Evolutionary conservation across 2,329 filamentous ascomycete species (phyloP), one percentile per base, ranked within the genome.

Genomic region (Mycosphaerella arachidis): DNA sequence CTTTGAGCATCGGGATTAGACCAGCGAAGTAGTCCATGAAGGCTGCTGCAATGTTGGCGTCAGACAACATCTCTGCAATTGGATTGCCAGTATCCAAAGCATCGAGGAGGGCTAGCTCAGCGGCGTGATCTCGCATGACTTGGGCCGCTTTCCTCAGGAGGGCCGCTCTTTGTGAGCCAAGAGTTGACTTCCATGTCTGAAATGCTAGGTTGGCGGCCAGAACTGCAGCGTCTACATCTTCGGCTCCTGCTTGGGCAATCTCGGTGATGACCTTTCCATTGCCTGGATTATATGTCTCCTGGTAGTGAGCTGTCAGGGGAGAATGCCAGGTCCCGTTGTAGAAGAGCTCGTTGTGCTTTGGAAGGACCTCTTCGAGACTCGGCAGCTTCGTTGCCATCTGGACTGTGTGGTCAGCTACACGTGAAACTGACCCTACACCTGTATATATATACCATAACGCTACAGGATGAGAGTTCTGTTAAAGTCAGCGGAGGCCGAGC

Each of bases 281-380:
- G 31, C 62, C 67, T 12, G 68, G 68, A 50, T 63, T 71, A 46
- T 65, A 63, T 7, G 64, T 68, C 43, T 70, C 68, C 43, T 53
- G 62, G 48, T 58, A 63, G 43, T 65, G 55, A n/a, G 60, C 60
- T 10, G 62, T 55, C 13, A 55, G 37, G 1, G 67, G 65, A 16
- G 59, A 35, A 20, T 70, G 66, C 66, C 66, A 70, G 20, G 24
- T 33, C 6, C 67, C 67, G 40, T 63, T 55, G 60, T 69, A 70
- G 63, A 66, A 70, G 43, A 70, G 63, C 8, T 57, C 55, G 20
- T 58, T 60, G 53, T 69, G 55, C 50, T 62, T 63, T 12, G 68
- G 68, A 4, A 68, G 51, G 37, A 43, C 64, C 13, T 62, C 18
- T 31, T 64, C 35, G 37, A 61, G 43, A 6, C 40, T 48, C 16